These are phyloP conservation scores for Picea glauca DNA, from an alignment of 75 land plant genomes.

Conservation along the genomic window DNA sequence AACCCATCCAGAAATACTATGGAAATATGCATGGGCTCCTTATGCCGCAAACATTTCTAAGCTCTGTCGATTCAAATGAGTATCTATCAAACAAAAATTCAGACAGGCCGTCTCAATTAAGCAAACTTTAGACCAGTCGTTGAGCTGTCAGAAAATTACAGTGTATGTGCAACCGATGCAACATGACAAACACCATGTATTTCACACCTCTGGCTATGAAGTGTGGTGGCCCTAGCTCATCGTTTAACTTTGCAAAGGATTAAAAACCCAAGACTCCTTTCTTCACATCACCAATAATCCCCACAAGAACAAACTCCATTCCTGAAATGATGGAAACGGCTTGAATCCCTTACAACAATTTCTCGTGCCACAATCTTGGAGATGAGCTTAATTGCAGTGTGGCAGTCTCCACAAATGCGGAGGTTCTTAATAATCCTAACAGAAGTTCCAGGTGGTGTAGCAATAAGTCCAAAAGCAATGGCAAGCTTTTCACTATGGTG, in stretches of 20 bases:
- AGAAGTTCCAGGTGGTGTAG: constrained; percentile 17
- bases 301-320: constrained; percentile 57
- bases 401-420: constrained; percentile 49
- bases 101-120: background rate
- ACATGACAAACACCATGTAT: background rate
- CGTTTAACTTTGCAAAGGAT: background rate
- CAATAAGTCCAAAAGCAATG: constrained; percentile 45
- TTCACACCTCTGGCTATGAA: background rate
- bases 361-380: constrained; percentile 20
- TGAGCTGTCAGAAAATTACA: background rate
- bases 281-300: constrained; percentile 37
- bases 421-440: constrained; percentile 46
- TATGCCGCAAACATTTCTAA: background rate
- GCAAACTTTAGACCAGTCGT: background rate
- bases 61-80: background rate
- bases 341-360: constrained; percentile 41
- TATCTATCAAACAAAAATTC: background rate
- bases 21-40: background rate
- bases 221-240: background rate
- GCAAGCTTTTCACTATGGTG: constrained; percentile 57
- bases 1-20: background rate
- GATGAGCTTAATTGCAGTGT: constrained; percentile 35
- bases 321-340: constrained; percentile 46
- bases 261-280: background rate
- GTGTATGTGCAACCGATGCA: background rate